Evolutionary conservation across 2,329 filamentous ascomycete genomes (phyloP).

Genomic region (Colletotrichum sp.): DNA sequence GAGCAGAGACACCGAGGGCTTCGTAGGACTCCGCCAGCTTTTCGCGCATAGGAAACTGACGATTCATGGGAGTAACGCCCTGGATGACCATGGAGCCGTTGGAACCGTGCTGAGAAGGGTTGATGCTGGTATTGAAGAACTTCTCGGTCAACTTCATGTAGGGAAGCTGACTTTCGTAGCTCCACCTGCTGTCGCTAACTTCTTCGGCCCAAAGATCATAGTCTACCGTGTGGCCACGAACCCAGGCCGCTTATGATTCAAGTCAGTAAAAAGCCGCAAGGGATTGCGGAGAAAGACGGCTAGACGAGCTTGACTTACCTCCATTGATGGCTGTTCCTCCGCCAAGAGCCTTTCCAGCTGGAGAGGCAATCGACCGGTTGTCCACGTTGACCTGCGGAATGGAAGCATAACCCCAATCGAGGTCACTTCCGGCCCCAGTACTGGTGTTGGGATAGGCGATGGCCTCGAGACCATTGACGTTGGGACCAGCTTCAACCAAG

Average conservation of each 20-base stretch:
- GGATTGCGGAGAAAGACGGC: not conserved
- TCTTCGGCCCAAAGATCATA: constrained; percentile 48
- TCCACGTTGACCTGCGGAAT: constrained; percentile 30
- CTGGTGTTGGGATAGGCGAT: constrained; percentile 28
- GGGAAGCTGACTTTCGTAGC: constrained; percentile 47
- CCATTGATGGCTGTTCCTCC: constrained; percentile 46
- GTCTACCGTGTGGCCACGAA: constrained; percentile 46
- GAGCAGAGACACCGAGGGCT: constrained; percentile 38
- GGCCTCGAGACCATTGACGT: constrained; percentile 28
- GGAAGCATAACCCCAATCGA: constrained; percentile 39
- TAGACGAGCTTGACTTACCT: constrained; percentile 29
- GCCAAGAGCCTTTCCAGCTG: constrained; percentile 41
- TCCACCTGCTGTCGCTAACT: constrained; percentile 45
- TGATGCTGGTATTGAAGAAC: constrained; percentile 27
- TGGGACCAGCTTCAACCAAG: constrained; percentile 43
- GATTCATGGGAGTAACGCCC: constrained; percentile 31
- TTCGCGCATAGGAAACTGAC: constrained; percentile 42
- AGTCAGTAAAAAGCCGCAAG: constrained; percentile 31
- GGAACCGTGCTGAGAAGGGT: constrained; percentile 40
- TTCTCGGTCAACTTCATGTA: constrained; percentile 47
- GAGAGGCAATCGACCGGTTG: constrained; percentile 21
- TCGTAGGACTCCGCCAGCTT: constrained; percentile 40
- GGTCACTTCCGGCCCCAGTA: constrained; percentile 18
- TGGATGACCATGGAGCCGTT: constrained; percentile 39
- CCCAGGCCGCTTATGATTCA: constrained; percentile 41